Evolutionary conservation across 1,139 yeast species (phyloP).

Genomic region (Kluyveromyces sp.): DNA sequence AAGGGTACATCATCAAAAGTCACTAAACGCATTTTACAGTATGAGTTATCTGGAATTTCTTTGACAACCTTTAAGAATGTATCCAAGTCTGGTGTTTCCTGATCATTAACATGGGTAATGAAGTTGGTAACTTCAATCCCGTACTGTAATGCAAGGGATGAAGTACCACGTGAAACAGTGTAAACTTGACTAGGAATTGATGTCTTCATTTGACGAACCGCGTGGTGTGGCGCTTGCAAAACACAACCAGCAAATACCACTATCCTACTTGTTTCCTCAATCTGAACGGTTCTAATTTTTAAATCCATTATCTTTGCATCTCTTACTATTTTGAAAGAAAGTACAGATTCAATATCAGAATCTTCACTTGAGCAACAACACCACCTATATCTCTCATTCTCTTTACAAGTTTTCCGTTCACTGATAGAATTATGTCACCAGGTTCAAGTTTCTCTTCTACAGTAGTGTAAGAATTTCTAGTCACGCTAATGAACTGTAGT

Average conservation of each 20-base stretch:
- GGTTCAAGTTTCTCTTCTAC: conserved; percentile 38
- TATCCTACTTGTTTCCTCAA: conserved; percentile 56
- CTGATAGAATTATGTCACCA: conserved; percentile 69
- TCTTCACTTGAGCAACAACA: conserved; percentile 35
- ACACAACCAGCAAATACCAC: conserved; percentile 79
- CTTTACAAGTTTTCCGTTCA: conserved; percentile 56
- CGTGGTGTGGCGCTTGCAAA: conserved; percentile 59
- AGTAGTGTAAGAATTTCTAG: conserved; percentile 54
- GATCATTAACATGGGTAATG: conserved; percentile 81
- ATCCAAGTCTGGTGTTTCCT: conserved; percentile 60
- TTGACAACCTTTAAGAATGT: conserved; percentile 57
- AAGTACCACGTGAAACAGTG: conserved; percentile 61
- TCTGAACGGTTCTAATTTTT: conserved; percentile 50
- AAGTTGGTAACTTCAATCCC: conserved; percentile 75
- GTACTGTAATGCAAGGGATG: conserved; percentile 82
- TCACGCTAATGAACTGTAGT: conserved; percentile 64
- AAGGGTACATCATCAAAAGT: conserved; percentile 80
- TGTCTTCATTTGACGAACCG: conserved; percentile 68
- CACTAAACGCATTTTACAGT: conserved; percentile 72
- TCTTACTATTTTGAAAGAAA: conserved; percentile 61
- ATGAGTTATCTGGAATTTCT: conserved; percentile 67
- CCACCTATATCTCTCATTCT: conserved; percentile 59
- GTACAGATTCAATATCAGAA: conserved; percentile 27
- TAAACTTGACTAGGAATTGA: conserved; percentile 77
- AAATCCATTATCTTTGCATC: conserved; percentile 47